These are phyloP conservation scores for Neopestalotiopsis sp. DNA, from an alignment of 2,329 filamentous ascomycete species.

Conservation along the genomic window DNA sequence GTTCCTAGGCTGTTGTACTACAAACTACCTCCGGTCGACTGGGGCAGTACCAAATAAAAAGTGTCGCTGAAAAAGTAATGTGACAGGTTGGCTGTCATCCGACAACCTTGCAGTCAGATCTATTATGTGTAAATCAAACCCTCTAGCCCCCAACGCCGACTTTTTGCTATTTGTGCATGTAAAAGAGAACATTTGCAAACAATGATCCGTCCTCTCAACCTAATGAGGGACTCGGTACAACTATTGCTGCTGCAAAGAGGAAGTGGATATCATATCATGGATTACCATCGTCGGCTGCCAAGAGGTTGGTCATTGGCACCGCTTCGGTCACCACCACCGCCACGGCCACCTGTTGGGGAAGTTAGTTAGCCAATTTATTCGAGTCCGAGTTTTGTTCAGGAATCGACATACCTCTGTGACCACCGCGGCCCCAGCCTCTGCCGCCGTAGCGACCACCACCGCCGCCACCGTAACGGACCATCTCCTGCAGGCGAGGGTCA, in stretches of 20 bases:
- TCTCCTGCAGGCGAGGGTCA: constrained; percentile 93
- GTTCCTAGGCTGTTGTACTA: background rate
- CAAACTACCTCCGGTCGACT: background rate
- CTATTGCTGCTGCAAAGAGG: background rate
- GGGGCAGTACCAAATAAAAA: background rate
- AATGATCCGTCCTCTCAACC: constrained; percentile 20
- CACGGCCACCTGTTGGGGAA: constrained; percentile 20
- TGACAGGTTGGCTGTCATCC: background rate
- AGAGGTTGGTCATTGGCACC: constrained; percentile 46
- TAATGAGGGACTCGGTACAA: background rate
- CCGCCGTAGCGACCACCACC: constrained; percentile 76
- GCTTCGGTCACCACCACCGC: constrained; percentile 41
- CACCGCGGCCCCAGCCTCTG: constrained; percentile 65
- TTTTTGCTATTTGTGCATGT: constrained; percentile 34
- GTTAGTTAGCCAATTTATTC: background rate
- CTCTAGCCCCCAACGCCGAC: constrained; percentile 39
- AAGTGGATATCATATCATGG: constrained; percentile 6
- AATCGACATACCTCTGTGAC: constrained; percentile 43
- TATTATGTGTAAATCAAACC: constrained; percentile 36
- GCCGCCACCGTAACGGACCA: constrained; percentile 90
- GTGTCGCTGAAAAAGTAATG: background rate
- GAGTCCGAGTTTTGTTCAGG: background rate
- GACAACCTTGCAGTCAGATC: constrained; percentile 28
- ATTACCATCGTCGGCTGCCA: constrained; percentile 40
- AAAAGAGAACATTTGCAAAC: constrained; percentile 27